phyloP scores from a whole-genome alignment of 176 grass and related monocot species.

The Dactylis glomerata region DNA sequence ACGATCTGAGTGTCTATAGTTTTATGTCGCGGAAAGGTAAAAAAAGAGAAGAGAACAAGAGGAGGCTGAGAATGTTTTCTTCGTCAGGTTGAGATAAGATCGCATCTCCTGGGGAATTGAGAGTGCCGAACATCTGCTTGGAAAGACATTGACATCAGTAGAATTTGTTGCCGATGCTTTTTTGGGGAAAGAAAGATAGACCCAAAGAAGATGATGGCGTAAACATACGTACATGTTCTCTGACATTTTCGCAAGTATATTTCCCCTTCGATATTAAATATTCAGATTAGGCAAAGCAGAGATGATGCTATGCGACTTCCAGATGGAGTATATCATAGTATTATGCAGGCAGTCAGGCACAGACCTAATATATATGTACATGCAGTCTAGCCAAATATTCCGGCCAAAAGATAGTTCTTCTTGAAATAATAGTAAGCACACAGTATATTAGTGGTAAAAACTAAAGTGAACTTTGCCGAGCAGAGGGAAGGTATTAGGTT shows the following conservation, averaged over 20 bases:
- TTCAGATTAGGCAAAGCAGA: not conserved
- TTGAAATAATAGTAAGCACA: constrained; percentile 1
- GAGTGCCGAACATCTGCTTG: not conserved
- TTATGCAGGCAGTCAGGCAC: not conserved
- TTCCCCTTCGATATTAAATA: not conserved
- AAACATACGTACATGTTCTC: not conserved
- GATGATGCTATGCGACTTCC: not conserved
- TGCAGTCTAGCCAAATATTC: not conserved
- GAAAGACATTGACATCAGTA: constrained; percentile 11
- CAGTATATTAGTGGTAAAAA: constrained; percentile 33
- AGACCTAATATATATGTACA: not conserved
- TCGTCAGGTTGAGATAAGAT: constrained; percentile 42
- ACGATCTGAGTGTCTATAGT: not conserved
- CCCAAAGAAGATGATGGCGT: not conserved
- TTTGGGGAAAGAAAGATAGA: not conserved
- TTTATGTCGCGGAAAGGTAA: constrained; percentile 1
- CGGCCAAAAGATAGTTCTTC: not conserved
- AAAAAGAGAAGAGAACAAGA: not conserved
- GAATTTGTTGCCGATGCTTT: not conserved
- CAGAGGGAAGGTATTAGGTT: constrained; percentile 40
- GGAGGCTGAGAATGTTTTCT: constrained; percentile 26
- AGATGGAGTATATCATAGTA: not conserved
- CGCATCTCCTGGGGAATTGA: constrained; percentile 21
- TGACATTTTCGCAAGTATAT: not conserved
- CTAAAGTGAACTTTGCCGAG: constrained; percentile 34